Base-by-base conservation (phyloP, 2,329 filamentous ascomycete genomes). In the Fusarium hainanense region DNA sequence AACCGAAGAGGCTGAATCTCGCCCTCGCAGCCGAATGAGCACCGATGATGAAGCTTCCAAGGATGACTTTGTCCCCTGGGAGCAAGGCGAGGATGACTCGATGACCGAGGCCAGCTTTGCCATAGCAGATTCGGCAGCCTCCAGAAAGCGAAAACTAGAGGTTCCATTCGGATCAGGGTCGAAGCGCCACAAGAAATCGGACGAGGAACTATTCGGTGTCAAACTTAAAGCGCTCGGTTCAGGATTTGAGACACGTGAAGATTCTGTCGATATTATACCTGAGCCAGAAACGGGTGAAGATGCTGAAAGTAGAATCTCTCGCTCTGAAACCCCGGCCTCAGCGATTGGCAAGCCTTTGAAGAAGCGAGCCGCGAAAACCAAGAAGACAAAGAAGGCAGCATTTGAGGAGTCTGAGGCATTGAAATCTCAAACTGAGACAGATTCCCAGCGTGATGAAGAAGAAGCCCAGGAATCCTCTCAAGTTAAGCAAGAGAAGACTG, bases 1-100 rank as follows among this genome's bases (percentile, higher is more conserved):
- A 77, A 97, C 93, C 0, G 94, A 97, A 77, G 94, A 96, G 70
- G 89, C 90, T 34, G 94, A 96, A 64, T 97, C 93, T 68, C 88
- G 92, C 43, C 92, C 92, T 50, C 89, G 90, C 46, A 97, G 93
- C 78, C 93, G 92, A 43, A 87, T 90, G 84, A 89, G 86, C 75
- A 86, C 86, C 3, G 88, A 90, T 62, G 87, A 89, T 52, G 85
- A 88, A 59, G 79, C 77, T 4, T 82, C 80, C 50, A 86, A 85
- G 71, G 84, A 88, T 52, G 85, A 84, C 6, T 82, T 83, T 54
- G 80, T 76, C 3, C 79, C 79, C 2, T 84, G 84, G 80, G 84
- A 82, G 32, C 82, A 81, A 3, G 80, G 77, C 6, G 88, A 91
- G 50, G 89, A 91, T 20, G 89, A 90, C 66, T 89, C 88, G 0